Evolutionary conservation across 176 grass and related monocot genomes (phyloP), one percentile per base, ranked within the genome.

Genomic region (Oryza brachyantha): DNA sequence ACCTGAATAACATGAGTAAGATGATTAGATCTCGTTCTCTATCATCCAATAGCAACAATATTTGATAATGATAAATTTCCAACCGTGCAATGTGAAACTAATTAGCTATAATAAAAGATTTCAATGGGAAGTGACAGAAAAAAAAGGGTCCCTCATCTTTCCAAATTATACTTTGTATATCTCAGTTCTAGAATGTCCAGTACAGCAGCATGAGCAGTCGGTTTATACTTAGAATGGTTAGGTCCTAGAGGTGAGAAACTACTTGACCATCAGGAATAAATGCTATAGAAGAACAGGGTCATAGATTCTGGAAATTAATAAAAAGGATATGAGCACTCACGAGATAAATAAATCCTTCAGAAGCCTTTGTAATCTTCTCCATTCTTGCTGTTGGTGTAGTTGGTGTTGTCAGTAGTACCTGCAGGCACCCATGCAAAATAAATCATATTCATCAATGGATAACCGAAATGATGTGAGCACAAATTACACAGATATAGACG

Each of bases 321-420:
- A 28, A 5, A 7, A 38, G 46, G 29, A 35, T 79, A 17, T 61
- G 55, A 57, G 52, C 70, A 81, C 85, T 89, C 79, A 99, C 96
- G 72, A 99, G 92, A 83, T 99, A 99, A 46, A 99, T 61, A 87
- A 93, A 99, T 76, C 96, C 96, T 96, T 96, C 92, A 52, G 96
- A 91, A 84, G 84, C 84, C 74, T 89, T 48, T 46, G 90, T 85
- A 86, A 99, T 99, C 76, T 81, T 74, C 75, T 96, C 88, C 92
- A 99, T 99, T 95, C 96, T 95, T 83, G 93, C 90, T 72, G 80
- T 91, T 75, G 96, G 96, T 81, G 96, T 99, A 66, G 96, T 99
- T 32, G 96, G 96, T 82, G 96, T 99, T 64, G 96, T 95, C 73
- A 99, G 79, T 65, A 99, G 90, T 58, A 99, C 96, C 96, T 99